A percentile compares a stretch with the other conserved stretches of the same genome.
These are phyloP conservation scores for Suhomyces bolitotheri DNA, from an alignment of 1,139 yeast genomes.

Conservation along the genomic window DNA sequence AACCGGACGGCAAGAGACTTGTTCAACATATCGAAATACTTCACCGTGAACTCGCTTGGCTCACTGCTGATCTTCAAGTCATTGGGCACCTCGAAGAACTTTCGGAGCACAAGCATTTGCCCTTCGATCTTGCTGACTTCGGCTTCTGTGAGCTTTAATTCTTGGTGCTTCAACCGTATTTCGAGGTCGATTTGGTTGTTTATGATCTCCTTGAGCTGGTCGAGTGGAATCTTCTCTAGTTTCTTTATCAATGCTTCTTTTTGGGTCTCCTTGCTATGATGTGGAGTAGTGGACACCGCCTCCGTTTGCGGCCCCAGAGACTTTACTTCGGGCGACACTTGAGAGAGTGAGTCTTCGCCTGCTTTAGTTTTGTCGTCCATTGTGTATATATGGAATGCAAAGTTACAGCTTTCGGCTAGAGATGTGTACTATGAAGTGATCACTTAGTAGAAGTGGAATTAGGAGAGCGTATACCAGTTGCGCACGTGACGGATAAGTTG, in stretches of 20 bases:
- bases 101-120: slow-evolving; percentile 54
- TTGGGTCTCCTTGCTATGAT: no score
- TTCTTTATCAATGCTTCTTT: slow-evolving; percentile 11
- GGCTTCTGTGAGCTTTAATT: slow-evolving; percentile 55
- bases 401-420: no score
- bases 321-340: not conserved
- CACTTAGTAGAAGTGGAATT: no score
- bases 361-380: no score
- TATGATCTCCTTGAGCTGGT: slow-evolving; percentile 39
- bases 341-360: no score
- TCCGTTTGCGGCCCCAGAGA: no score
- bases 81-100: slow-evolving; percentile 52
- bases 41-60: slow-evolving; percentile 52
- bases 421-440: no score
- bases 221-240: slow-evolving; percentile 37
- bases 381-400: no score
- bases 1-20: slow-evolving; percentile 37
- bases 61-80: slow-evolving; percentile 38
- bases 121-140: slow-evolving; percentile 68
- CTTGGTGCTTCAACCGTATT: slow-evolving; percentile 68
- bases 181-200: slow-evolving; percentile 65
- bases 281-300: no score
- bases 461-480: no score
- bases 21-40: slow-evolving; percentile 44
- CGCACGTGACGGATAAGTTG: no score